Base-by-base conservation (phyloP, 1,284 basidiomycete genomes). In the Moniliophthora roreri region DNA sequence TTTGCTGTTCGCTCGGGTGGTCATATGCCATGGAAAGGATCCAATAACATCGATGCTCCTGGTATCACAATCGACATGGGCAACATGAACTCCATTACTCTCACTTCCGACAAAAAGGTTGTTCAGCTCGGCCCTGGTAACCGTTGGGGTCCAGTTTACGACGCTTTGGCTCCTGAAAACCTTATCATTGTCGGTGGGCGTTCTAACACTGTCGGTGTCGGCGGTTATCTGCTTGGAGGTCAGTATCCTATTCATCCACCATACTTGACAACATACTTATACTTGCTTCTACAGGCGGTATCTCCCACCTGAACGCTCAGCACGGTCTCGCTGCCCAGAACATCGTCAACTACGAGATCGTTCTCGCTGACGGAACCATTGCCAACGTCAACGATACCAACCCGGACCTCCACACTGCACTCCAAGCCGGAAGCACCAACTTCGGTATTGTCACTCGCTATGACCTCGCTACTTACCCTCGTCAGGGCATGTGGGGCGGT, bases 141-240 rank as follows among this genome's bases (percentile, higher is more conserved):
- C 36, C 59, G 63, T 8, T 73, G 72, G 73, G 64, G 66, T 35
- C 59, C 70, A n/a, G 71, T 74, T 11, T 75, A 74, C 51, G 46
- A 52, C 23, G 60, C 58, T 16, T 54, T 73, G 2, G 57, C 59
- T 7, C 54, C 58, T 2, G 50, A 58, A n/a, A 62, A 65, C 23
- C 50, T 64, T 34, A 71, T 59, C 35, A 66, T 72, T 9, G 65
- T 69, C 3, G 73, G 74, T 20, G 71, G 70, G 18, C 62, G 70
- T 4, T 62, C 62, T 10, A 54, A 64, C 9, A 63, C 66, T 23
- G 70, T 72, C 32, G 71, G 71, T 20, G 66, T 72, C 20, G 63
- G 64, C 11, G 70, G 69, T 9, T 66, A 66, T 39, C 63, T 64
- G 1, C 61, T 71, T 1, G 68, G 69, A 34, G 71, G 69, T 60